A percentile compares a stretch with the other conserved stretches of the same genome.
Evolutionary conservation across 108 stramenopile genomes (phyloP).

Genomic region (Cyclotella choctawhatcheeana): DNA sequence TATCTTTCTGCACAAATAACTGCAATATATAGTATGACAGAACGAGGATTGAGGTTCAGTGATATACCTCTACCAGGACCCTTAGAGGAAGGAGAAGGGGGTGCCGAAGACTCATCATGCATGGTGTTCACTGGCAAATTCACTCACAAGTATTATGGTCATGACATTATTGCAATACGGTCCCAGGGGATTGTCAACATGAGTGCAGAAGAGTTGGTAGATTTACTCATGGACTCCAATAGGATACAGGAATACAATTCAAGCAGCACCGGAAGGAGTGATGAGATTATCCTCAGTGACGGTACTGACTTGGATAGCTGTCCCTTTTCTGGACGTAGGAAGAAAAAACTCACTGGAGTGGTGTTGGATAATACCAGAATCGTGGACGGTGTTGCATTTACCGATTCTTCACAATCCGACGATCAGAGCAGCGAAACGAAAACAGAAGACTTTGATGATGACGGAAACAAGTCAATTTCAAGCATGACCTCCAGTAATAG

Average conservation of each 20-base stretch:
- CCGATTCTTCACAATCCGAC: constrained; percentile 43
- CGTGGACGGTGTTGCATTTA: constrained; percentile 40
- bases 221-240: constrained; percentile 71
- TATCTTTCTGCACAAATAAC: neutral
- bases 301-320: constrained; percentile 46
- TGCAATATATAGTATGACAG: constrained; percentile 34
- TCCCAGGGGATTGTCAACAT: constrained; percentile 64
- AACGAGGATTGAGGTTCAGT: constrained; percentile 39
- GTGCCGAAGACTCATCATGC: constrained; percentile 31
- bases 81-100: constrained; percentile 36
- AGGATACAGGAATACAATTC: constrained; percentile 85
- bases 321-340: constrained; percentile 50
- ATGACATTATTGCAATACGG: constrained; percentile 73
- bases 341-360: constrained; percentile 50
- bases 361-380: constrained; percentile 44
- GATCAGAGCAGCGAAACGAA: constrained; percentile 40
- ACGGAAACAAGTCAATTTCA: neutral
- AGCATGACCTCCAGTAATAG: neutral
- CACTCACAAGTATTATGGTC: constrained; percentile 68
- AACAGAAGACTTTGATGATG: constrained; percentile 12
- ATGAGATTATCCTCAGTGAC: constrained; percentile 64
- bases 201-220: constrained; percentile 62
- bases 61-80: constrained; percentile 47
- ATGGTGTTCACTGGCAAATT: constrained; percentile 75
- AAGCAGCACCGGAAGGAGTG: constrained; percentile 69